A percentile compares a stretch with the other conserved stretches of the same genome.
These are phyloP conservation scores for Cladosporium sp. DNA, from an alignment of 2,329 filamentous ascomycete genomes.

Conservation along the genomic window DNA sequence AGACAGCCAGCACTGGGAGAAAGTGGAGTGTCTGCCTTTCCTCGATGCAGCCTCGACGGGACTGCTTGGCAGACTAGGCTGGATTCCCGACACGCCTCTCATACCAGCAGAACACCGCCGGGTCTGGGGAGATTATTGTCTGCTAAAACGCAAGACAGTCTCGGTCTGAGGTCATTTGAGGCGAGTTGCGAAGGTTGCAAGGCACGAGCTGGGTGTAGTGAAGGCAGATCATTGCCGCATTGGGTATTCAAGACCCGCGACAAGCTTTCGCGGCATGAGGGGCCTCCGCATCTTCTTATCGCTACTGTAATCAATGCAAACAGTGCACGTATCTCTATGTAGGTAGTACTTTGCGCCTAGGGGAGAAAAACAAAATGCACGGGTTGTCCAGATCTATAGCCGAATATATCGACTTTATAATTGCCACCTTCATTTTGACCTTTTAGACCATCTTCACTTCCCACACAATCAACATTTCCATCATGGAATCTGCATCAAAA, in stretches of 20 bases:
- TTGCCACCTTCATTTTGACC: not conserved
- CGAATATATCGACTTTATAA: not conserved
- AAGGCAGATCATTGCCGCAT: conserved; percentile 5
- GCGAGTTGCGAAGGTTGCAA: not conserved
- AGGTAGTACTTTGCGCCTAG: not conserved
- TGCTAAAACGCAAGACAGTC: conserved; percentile 54
- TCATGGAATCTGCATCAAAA: not conserved
- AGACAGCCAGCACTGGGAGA: conserved; percentile 71
- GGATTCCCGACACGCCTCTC: conserved; percentile 68
- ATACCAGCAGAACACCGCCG: conserved; percentile 66
- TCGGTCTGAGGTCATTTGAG: not conserved
- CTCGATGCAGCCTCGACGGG: conserved; percentile 73
- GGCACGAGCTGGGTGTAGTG: not conserved
- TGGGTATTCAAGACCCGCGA: conserved; percentile 7
- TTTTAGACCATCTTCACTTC: not conserved
- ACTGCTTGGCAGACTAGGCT: conserved; percentile 69
- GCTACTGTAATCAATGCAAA: conserved; percentile 10
- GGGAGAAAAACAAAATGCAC: not conserved
- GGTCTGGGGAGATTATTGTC: conserved; percentile 84
- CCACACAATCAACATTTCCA: not conserved
- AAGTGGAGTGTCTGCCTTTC: conserved; percentile 70
- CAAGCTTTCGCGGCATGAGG: conserved; percentile 4
- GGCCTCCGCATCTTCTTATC: conserved; percentile 13
- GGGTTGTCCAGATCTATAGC: not conserved
- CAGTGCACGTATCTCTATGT: not conserved